A percentile compares a stretch with the other conserved stretches of the same genome.
phyloP scores from a whole-genome alignment of 495 filamentous ascomycete genomes.

The Xylaria palmicola region DNA sequence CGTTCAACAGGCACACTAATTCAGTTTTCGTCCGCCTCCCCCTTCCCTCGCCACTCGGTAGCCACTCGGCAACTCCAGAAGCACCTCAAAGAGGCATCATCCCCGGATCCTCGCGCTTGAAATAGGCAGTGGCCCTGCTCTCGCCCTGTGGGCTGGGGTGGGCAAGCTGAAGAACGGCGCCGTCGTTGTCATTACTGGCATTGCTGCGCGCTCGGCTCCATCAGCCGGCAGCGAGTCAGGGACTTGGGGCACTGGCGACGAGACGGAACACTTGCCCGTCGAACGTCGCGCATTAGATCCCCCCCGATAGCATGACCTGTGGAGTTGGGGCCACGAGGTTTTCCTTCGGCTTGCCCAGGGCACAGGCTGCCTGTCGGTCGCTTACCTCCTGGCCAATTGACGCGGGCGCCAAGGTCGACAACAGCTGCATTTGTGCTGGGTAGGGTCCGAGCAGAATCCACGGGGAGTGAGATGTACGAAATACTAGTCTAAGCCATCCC shows the following conservation, averaged over 20 bases:
- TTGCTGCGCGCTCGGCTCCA: conserved; percentile 1
- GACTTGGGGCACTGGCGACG: neutral
- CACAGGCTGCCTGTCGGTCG: neutral
- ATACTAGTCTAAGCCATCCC: neutral
- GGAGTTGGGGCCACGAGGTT: neutral
- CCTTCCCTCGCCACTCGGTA: conserved; percentile 25
- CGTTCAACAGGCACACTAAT: neutral
- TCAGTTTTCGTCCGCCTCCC: too few species aligned
- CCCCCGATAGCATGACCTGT: neutral
- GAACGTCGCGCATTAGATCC: neutral
- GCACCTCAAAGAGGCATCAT: conserved; percentile 7
- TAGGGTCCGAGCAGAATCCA: neutral
- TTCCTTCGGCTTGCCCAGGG: neutral
- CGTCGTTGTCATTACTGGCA: neutral
- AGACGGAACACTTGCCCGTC: neutral
- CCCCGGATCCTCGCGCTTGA: conserved; percentile 6
- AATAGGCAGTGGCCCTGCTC: conserved; percentile 9
- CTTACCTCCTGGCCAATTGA: conserved; percentile 7
- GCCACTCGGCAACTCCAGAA: conserved; percentile 27
- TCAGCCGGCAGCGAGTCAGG: neutral
- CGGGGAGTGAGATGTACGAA: neutral
- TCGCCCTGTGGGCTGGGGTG: neutral
- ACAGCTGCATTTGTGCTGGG: neutral
- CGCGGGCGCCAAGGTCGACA: neutral
- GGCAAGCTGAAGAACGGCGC: conserved; percentile 5